Conservation (phyloP, 768 basidiomycete species). For the Phanerochaete carnosa region DNA sequence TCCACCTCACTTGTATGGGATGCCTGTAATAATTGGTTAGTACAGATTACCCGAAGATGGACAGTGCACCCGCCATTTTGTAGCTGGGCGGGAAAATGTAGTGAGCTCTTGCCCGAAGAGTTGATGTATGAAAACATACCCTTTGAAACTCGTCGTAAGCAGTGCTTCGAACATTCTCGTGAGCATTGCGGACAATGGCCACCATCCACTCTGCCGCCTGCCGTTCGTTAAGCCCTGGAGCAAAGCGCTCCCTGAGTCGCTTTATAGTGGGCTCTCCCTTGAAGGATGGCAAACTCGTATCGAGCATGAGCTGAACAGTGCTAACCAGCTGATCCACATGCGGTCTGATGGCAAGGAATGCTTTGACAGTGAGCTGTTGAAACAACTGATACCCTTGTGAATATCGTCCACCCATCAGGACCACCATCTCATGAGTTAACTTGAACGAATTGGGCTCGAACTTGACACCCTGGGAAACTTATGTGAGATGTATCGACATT, state of each 20-base stretch:
- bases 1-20: slow-evolving; percentile 33
- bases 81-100: slow-evolving; percentile 30
- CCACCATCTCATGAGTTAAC: slow-evolving; percentile 97
- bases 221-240: slow-evolving; percentile 74
- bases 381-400: slow-evolving; percentile 95
- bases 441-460: slow-evolving; percentile 99
- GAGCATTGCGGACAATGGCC: slow-evolving; percentile 83
- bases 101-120: neutral
- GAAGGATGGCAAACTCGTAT: slow-evolving; percentile 92
- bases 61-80: slow-evolving; percentile 37
- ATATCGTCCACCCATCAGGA: slow-evolving; percentile 92
- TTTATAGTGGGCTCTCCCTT: slow-evolving; percentile 93
- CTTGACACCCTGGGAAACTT: slow-evolving; percentile 76
- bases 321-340: slow-evolving; percentile 88
- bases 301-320: slow-evolving; percentile 91
- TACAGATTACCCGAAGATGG: slow-evolving; percentile 12
- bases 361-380: slow-evolving; percentile 91
- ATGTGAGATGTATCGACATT: neutral
- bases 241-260: slow-evolving; percentile 84
- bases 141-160: slow-evolving; percentile 96
- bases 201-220: slow-evolving; percentile 96
- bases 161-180: slow-evolving; percentile 91
- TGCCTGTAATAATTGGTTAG: slow-evolving; percentile 18
- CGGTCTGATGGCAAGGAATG: slow-evolving; percentile 94
- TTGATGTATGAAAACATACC: slow-evolving; percentile 39